Conservation (phyloP, 805 yeast genomes). For the Pichia scutulata region DNA sequence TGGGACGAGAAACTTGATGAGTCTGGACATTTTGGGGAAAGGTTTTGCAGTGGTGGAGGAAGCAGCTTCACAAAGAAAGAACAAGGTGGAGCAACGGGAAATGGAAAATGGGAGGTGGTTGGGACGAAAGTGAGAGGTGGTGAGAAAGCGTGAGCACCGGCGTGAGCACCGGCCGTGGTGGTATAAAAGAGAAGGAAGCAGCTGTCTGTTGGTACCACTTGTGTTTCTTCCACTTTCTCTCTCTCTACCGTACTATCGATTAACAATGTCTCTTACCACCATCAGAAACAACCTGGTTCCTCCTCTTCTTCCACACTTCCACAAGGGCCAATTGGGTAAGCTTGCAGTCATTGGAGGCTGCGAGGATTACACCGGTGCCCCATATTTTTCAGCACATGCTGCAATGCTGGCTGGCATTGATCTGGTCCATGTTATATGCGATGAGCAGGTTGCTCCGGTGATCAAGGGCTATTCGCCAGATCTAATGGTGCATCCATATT, state of each 20-base stretch:
- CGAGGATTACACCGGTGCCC: constrained; percentile 96
- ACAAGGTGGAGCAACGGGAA: too few relatives aligned
- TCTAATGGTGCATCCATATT: constrained; percentile 91
- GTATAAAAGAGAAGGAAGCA: too few relatives aligned
- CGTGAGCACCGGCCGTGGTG: too few relatives aligned
- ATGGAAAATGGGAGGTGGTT: too few relatives aligned
- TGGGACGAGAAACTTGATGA: constrained; percentile 17
- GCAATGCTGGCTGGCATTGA: constrained; percentile 83
- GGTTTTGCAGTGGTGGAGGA: too few relatives aligned
- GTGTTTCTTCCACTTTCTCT: too few relatives aligned
- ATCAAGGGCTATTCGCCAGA: constrained; percentile 89
- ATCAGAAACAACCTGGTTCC: constrained; percentile 49
- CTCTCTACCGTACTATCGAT: too few relatives aligned
- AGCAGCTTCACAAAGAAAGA: neutral
- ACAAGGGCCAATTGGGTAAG: constrained; percentile 89
- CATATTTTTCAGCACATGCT: constrained; percentile 82
- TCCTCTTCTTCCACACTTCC: constrained; percentile 61
- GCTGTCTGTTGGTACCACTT: too few relatives aligned
- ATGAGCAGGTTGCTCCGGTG: constrained; percentile 63
- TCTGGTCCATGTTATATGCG: constrained; percentile 85
- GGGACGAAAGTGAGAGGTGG: too few relatives aligned
- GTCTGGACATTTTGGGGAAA: constrained; percentile 5
- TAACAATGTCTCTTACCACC: neutral
- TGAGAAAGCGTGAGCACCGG: too few relatives aligned
- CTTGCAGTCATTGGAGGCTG: constrained; percentile 88